phyloP scores from a whole-genome alignment of 257 asterid genomes.

The Fraxinus anomala region DNA sequence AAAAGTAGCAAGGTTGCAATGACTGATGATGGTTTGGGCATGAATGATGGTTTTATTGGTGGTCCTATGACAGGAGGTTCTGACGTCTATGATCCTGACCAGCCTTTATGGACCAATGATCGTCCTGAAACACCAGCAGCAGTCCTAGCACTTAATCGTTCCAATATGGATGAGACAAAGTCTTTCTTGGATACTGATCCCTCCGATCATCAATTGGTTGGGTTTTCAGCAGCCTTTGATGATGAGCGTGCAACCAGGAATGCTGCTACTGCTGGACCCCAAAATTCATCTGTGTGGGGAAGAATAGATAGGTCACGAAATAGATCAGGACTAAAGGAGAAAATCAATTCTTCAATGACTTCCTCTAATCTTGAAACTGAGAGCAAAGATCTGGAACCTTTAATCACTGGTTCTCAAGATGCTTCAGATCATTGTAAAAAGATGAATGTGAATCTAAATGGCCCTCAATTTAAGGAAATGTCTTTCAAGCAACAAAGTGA shows the following conservation, averaged over 20 bases:
- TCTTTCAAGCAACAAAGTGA: conserved; percentile 53
- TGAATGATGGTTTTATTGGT: conserved; percentile 52
- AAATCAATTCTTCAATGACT: conserved; percentile 42
- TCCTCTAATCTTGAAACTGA: conserved; percentile 49
- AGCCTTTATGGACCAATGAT: conserved; percentile 83
- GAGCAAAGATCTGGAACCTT: conserved; percentile 40
- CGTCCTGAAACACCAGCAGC: conserved; percentile 63
- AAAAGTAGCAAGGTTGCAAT: conserved; percentile 54
- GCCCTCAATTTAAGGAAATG: conserved; percentile 42
- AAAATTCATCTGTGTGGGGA: conserved; percentile 77
- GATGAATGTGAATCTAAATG: conserved; percentile 43
- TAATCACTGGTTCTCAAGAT: conserved; percentile 34
- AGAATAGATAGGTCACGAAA: conserved; percentile 55
- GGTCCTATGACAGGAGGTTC: conserved; percentile 59
- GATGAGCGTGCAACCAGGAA: conserved; percentile 46
- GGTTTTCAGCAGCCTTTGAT: conserved; percentile 50
- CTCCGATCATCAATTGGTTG: conserved; percentile 41
- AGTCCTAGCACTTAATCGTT: conserved; percentile 44
- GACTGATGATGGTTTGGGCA: conserved; percentile 52
- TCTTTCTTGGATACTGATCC: conserved; percentile 44
- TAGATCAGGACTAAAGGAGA: conserved; percentile 50
- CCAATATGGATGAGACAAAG: conserved; percentile 51
- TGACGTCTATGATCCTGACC: conserved; percentile 97
- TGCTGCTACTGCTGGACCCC: conserved; percentile 51
- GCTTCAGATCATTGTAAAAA: conserved; percentile 43